Percentiles rank a stretch among this genome's conserved stretches.
phyloP scores from a whole-genome alignment of 768 basidiomycete genomes.

The Pisolithus sp. region DNA sequence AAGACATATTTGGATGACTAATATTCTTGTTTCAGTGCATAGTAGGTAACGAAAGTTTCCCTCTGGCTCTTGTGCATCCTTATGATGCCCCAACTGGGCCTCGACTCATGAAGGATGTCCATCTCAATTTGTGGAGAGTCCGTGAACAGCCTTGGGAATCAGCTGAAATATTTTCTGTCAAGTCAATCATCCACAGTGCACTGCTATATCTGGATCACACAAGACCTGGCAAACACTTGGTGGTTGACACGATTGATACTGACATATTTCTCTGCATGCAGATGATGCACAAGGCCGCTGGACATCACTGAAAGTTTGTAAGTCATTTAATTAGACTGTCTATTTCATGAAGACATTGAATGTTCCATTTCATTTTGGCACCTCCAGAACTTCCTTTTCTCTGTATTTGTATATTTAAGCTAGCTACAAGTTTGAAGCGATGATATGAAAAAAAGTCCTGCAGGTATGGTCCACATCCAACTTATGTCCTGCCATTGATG shows the following conservation, averaged over 20 bases:
- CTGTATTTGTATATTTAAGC: too few species aligned
- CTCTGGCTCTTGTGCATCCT: constrained; percentile 15
- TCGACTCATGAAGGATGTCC: constrained; percentile 13
- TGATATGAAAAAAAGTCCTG: too few species aligned
- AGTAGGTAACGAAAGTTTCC: constrained; percentile 6
- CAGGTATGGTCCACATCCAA: too few species aligned
- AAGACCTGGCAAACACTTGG: constrained; percentile 15
- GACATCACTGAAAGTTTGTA: too few species aligned
- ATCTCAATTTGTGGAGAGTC: constrained; percentile 18
- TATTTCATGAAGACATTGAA: too few species aligned
- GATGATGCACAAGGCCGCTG: too few species aligned
- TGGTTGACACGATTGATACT: constrained; percentile 25
- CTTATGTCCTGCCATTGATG: too few species aligned
- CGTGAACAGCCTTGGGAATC: constrained; percentile 2
- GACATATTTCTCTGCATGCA: constrained; percentile 22
- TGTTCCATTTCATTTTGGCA: too few species aligned
- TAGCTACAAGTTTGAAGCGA: too few species aligned
- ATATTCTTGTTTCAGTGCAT: constrained; percentile 13
- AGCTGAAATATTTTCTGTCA: constrained; percentile 19
- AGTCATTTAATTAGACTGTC: too few species aligned
- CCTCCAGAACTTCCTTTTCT: too few species aligned
- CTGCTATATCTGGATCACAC: constrained; percentile 16
- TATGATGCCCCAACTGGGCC: constrained; percentile 8
- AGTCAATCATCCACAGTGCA: constrained; percentile 27
- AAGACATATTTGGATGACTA: constrained; percentile 15